These are phyloP conservation scores for Beauveria caledonica DNA, from an alignment of 2,329 filamentous ascomycete genomes.

Conservation along the genomic window DNA sequence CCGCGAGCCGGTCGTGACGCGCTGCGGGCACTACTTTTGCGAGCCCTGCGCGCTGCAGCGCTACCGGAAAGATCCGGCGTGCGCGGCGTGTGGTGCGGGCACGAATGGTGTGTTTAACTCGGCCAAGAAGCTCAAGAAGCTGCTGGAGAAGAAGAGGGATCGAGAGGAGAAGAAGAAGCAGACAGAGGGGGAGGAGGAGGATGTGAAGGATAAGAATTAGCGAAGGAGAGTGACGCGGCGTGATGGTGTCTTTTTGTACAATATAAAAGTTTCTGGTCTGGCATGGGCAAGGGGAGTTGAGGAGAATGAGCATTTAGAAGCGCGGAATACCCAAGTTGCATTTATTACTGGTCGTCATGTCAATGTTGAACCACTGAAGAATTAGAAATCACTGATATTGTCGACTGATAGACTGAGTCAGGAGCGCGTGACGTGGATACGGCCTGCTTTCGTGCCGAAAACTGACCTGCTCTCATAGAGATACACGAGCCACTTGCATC, in stretches of 20 bases:
- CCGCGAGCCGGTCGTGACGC: conserved; percentile 72
- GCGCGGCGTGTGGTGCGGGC: conserved; percentile 75
- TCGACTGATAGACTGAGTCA: too few species aligned
- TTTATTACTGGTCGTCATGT: neutral
- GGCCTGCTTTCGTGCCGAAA: too few species aligned
- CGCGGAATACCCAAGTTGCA: conserved; percentile 2
- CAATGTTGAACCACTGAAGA: too few species aligned
- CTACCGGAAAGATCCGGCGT: conserved; percentile 80
- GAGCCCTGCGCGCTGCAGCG: conserved; percentile 78
- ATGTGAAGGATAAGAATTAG: conserved; percentile 17
- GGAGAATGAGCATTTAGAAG: neutral
- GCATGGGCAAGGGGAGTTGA: neutral
- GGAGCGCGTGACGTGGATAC: too few species aligned
- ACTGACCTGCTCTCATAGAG: too few species aligned
- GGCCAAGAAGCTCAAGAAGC: conserved; percentile 72
- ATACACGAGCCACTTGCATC: too few species aligned
- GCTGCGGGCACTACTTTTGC: conserved; percentile 95
- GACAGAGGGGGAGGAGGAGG: conserved; percentile 44
- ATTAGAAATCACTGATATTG: too few species aligned
- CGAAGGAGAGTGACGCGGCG: neutral
- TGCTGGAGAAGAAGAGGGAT: conserved; percentile 66
- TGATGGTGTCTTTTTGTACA: neutral
- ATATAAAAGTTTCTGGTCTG: neutral
- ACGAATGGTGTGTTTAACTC: conserved; percentile 87
- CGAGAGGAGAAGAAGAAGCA: conserved; percentile 49